Evolutionary conservation across 257 asterid species (phyloP).

Genomic region (Paraleonurus japonicus): DNA sequence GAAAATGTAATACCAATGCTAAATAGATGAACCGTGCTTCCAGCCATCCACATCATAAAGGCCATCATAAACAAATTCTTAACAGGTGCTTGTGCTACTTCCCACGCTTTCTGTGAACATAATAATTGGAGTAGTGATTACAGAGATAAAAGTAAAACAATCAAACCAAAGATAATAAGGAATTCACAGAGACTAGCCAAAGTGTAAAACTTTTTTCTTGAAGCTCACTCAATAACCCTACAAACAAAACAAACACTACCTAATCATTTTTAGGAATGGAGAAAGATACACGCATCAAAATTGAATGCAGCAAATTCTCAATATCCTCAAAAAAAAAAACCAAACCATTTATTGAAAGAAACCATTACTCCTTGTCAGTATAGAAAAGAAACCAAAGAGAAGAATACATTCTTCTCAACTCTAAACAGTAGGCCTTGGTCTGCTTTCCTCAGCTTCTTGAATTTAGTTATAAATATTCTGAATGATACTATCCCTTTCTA

Average conservation of each 20-base stretch:
- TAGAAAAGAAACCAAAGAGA: conserved; percentile 2
- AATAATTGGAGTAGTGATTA: background rate
- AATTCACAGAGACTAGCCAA: background rate
- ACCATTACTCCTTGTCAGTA: background rate
- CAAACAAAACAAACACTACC: background rate
- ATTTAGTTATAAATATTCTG: background rate
- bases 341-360: background rate
- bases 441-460: background rate
- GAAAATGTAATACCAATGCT: conserved; percentile 80
- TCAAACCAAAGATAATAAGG: background rate
- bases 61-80: conserved; percentile 76
- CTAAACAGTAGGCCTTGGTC: background rate
- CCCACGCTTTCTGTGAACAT: conserved; percentile 72
- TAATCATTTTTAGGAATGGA: background rate
- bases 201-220: background rate
- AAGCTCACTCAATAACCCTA: background rate
- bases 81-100: conserved; percentile 71
- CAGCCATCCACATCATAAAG: conserved; percentile 89
- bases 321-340: background rate
- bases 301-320: background rate
- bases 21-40: conserved; percentile 72
- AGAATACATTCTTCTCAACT: background rate
- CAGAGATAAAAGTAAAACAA: background rate
- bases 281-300: background rate
- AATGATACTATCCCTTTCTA: background rate